phyloP scores from a whole-genome alignment of 2,329 filamentous ascomycete genomes.

The Neofusicoccum laricinum region DNA sequence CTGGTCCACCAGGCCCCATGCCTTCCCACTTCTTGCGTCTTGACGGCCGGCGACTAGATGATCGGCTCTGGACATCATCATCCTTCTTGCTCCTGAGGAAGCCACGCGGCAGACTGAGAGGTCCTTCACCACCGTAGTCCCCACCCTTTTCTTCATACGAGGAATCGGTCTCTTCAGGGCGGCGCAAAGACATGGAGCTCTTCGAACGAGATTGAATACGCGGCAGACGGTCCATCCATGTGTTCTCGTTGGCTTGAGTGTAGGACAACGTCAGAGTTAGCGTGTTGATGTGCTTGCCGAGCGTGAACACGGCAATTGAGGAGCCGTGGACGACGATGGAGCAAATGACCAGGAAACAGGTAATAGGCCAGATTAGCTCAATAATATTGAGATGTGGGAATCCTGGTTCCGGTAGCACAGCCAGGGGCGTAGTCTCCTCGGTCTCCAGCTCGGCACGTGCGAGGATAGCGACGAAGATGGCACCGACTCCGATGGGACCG shows the following conservation, averaged over 20 bases:
- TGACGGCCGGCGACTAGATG: conserved; percentile 48
- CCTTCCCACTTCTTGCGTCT: conserved; percentile 68
- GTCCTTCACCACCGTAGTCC: conserved; percentile 68
- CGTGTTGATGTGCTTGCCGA: conserved; percentile 98
- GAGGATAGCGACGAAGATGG: conserved; percentile 91
- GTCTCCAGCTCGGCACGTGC: conserved; percentile 88
- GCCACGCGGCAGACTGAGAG: conserved; percentile 67
- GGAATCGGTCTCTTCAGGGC: conserved; percentile 60
- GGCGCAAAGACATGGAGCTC: conserved; percentile 68
- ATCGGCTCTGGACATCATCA: conserved; percentile 66
- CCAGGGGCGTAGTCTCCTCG: conserved; percentile 69
- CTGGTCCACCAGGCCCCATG: conserved; percentile 77
- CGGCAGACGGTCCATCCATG: conserved; percentile 93
- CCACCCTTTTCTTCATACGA: conserved; percentile 57
- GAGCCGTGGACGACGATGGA: conserved; percentile 96
- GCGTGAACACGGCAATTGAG: conserved; percentile 95
- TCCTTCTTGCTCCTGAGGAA: conserved; percentile 77
- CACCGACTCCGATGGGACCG: conserved; percentile 93
- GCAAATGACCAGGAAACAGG: conserved; percentile 86
- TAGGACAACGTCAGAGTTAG: conserved; percentile 94
- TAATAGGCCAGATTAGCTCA: conserved; percentile 90
- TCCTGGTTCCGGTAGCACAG: conserved; percentile 56
- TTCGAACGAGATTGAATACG: conserved; percentile 79
- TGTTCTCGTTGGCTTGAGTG: conserved; percentile 82
- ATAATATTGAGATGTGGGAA: conserved; percentile 69